A percentile compares a stretch with the other conserved stretches of the same genome.
Evolutionary conservation across 2,329 filamentous ascomycete species (phyloP).

Genomic region (Penicillium sp.): DNA sequence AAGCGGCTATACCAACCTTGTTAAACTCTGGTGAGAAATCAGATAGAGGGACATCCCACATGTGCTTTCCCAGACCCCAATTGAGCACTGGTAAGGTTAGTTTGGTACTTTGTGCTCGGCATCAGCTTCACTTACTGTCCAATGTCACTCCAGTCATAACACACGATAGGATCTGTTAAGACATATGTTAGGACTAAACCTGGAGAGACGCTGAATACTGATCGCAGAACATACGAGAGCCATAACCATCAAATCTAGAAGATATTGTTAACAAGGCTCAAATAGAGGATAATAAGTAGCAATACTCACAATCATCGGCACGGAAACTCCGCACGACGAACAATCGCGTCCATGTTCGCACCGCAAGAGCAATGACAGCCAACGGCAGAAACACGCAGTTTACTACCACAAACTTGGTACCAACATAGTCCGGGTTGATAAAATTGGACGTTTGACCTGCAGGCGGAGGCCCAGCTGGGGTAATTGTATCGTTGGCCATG

Average conservation of each 20-base stretch:
- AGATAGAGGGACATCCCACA: constrained; percentile 28
- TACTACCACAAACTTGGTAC: constrained; percentile 25
- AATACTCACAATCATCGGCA: constrained; percentile 29
- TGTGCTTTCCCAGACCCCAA: constrained; percentile 29
- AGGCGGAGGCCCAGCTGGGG: constrained; percentile 27
- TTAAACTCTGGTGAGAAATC: constrained; percentile 23
- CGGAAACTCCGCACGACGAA: constrained; percentile 27
- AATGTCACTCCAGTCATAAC: constrained; percentile 24
- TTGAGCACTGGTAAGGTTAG: constrained; percentile 22
- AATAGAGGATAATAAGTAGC: neutral
- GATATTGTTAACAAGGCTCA: neutral
- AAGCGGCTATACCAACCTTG: constrained; percentile 17
- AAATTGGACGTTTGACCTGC: constrained; percentile 27
- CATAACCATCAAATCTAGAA: constrained; percentile 25
- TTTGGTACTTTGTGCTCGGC: neutral
- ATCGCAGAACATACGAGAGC: constrained; percentile 18
- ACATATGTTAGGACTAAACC: neutral
- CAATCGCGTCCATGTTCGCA: constrained; percentile 28
- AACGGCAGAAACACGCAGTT: constrained; percentile 30
- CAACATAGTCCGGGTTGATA: constrained; percentile 25
- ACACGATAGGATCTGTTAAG: constrained; percentile 21
- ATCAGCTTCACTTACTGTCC: constrained; percentile 17
- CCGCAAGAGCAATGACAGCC: constrained; percentile 17
- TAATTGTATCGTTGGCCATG: constrained; percentile 19
- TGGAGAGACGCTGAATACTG: neutral